Evolutionary conservation across 2,329 filamentous ascomycete genomes (phyloP).

Genomic region (Pezicula carpinea): DNA sequence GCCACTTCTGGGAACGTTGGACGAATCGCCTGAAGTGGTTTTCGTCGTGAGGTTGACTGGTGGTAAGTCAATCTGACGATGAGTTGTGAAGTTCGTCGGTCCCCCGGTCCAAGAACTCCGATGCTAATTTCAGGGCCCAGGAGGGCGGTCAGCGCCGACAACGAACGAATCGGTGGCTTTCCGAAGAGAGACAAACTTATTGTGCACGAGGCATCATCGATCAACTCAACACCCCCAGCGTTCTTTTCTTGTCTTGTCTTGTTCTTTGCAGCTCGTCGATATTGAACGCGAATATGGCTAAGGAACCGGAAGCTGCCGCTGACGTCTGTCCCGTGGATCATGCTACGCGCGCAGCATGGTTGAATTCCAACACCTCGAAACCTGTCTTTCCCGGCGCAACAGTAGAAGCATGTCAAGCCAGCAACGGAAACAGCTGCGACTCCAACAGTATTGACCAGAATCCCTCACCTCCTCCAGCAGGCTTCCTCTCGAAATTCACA

Average conservation of each 20-base stretch:
- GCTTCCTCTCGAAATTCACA: constrained; percentile 18
- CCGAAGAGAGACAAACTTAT: constrained; percentile 8
- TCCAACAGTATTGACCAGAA: constrained; percentile 31
- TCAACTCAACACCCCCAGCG: neutral
- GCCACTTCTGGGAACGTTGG: neutral
- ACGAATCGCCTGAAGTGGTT: neutral
- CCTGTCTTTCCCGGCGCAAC: constrained; percentile 20
- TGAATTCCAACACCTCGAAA: constrained; percentile 38
- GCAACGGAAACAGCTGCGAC: constrained; percentile 31
- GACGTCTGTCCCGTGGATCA: constrained; percentile 82
- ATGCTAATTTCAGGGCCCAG: constrained; percentile 5
- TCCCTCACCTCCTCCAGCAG: constrained; percentile 28
- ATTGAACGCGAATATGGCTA: constrained; percentile 18
- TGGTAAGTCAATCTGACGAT: neutral
- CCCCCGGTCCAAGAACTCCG: constrained; percentile 3
- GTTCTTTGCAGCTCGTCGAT: neutral
- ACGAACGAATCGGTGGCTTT: constrained; percentile 17
- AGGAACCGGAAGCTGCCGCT: constrained; percentile 24
- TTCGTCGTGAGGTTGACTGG: neutral
- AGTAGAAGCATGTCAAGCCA: constrained; percentile 24
- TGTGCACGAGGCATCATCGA: constrained; percentile 9
- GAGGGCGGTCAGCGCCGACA: constrained; percentile 20
- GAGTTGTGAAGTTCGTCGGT: neutral
- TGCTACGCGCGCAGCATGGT: constrained; percentile 82
- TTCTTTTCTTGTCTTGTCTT: neutral